phyloP scores from a whole-genome alignment of 495 filamentous ascomycete species.

The Cercophora sp. region DNA sequence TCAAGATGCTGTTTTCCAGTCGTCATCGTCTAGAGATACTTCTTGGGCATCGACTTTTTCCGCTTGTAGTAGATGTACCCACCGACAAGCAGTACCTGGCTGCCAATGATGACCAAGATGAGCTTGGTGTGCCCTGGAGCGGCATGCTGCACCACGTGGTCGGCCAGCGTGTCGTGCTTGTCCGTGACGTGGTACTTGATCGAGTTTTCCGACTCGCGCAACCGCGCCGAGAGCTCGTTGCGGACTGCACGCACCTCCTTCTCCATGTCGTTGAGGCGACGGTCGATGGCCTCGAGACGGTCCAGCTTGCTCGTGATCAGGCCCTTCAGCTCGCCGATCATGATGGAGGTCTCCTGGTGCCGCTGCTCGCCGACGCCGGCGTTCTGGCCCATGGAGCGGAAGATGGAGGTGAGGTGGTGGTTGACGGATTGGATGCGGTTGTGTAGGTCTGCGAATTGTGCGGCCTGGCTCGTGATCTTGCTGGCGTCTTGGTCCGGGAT shows the following conservation, averaged over 20 bases:
- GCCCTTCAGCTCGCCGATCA: conserved; percentile 38
- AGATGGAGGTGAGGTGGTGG: conserved; percentile 65
- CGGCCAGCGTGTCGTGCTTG: conserved; percentile 63
- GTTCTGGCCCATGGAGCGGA: conserved; percentile 56
- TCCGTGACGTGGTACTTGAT: conserved; percentile 70
- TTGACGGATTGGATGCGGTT: conserved; percentile 73
- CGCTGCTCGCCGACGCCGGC: conserved; percentile 51
- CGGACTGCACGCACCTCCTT: conserved; percentile 58
- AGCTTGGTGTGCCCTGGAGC: conserved; percentile 68
- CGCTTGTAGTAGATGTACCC: conserved; percentile 80
- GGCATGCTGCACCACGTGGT: conserved; percentile 51
- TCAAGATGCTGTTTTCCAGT: too few species aligned
- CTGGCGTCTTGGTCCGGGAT: conserved; percentile 46
- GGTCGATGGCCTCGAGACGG: conserved; percentile 34
- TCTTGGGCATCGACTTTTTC: conserved; percentile 78
- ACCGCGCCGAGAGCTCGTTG: conserved; percentile 36
- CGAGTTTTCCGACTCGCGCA: conserved; percentile 69
- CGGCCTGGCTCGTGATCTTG: conserved; percentile 46
- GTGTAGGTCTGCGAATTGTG: conserved; percentile 77
- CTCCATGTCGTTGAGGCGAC: conserved; percentile 59
- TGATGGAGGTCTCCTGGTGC: conserved; percentile 50
- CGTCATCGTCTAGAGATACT: conserved; percentile 64
- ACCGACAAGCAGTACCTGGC: conserved; percentile 66
- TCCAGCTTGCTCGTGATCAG: conserved; percentile 38
- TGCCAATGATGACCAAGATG: conserved; percentile 68